phyloP scores from a whole-genome alignment of 176 grass and related monocot species.

The Musa troglodytarum region DNA sequence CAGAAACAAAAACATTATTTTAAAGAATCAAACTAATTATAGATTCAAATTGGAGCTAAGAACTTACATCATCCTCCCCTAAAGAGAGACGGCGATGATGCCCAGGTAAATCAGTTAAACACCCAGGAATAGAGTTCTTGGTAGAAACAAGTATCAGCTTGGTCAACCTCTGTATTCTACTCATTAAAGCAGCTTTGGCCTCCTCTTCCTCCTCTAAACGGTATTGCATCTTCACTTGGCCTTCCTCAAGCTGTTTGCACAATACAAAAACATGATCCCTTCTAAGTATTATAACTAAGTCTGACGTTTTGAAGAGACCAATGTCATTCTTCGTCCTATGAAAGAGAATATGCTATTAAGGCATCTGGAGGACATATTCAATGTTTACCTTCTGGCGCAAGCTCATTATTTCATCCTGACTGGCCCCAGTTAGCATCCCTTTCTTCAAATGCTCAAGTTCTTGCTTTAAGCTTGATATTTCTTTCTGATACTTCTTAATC shows the following conservation, averaged over 20 bases:
- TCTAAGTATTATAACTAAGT: background rate
- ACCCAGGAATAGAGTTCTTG: slow-evolving; percentile 67
- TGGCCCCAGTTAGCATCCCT: slow-evolving; percentile 66
- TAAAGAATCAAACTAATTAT: background rate
- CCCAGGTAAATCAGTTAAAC: slow-evolving; percentile 39
- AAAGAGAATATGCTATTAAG: background rate
- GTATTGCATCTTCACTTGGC: slow-evolving; percentile 97
- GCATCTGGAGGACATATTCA: background rate
- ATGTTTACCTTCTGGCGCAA: slow-evolving; percentile 66
- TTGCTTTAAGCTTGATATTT: slow-evolving; percentile 84
- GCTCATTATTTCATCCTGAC: slow-evolving; percentile 74
- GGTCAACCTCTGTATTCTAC: slow-evolving; percentile 88
- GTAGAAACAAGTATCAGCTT: slow-evolving; percentile 99
- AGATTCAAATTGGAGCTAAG: background rate
- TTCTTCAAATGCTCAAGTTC: slow-evolving; percentile 82
- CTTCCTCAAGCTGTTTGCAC: slow-evolving; percentile 66
- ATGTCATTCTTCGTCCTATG: background rate
- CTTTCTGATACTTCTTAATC: slow-evolving; percentile 99
- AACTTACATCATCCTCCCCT: slow-evolving; percentile 59
- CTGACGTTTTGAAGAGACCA: background rate
- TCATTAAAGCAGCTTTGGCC: slow-evolving; percentile 98
- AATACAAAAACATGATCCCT: slow-evolving; percentile 18
- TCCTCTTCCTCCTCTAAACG: slow-evolving; percentile 99
- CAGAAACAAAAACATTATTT: slow-evolving; percentile 64
- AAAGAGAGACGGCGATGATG: slow-evolving; percentile 49